Evolutionary conservation across 2,329 filamentous ascomycete genomes (phyloP), one percentile per base, ranked within the genome.

Genomic region (Cryphonectria nitschkei): DNA sequence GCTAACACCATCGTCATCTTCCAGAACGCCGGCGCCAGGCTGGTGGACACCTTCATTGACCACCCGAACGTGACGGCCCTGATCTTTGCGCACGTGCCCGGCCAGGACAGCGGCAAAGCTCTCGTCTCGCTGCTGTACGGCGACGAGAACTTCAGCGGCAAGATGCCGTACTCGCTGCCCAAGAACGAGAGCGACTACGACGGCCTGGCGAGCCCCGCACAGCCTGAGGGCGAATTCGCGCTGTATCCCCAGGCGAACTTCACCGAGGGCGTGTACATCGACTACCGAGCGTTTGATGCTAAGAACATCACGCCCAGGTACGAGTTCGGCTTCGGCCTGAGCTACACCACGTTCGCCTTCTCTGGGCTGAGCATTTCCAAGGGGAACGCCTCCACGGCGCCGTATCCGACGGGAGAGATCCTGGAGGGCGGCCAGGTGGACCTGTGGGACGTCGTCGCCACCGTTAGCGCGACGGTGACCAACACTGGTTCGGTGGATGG

Each of bases 1-100:
- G 82, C 81, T 74, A 90, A 88, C 73, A 91, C 89, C 0, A 83
- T 92, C n/a, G 90, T 92, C 1, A 81, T 90, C 0, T 82, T 91
- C 8, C 89, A 92, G 77, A 91, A 90, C 58, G 87, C 88, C 1
- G 89, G 89, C 0, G 81, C 85, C 19, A 84, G 89, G 2, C 76
- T 89, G 0, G 85, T 91, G 0, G 89, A 91, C 71, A 80, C 81
- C 1, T 92, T 88, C 82, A 83, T 89, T 71, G 85, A 91, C 50
- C 85, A 92, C 72, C 79, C 83, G 2, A 92, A 92, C 72, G 84
- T 92, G 46, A 91, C 88, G 0, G 89, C 85, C 0, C 82, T 92
- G 11, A 81, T 92, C 0, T 88, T 88, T 74, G 89, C 87, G 2
- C 89, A 91, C 76, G 80, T 91, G 0, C 89, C 89, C 0, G 90